Conservation (phyloP, 208 protist genomes). For the Lotmaria passim region DNA sequence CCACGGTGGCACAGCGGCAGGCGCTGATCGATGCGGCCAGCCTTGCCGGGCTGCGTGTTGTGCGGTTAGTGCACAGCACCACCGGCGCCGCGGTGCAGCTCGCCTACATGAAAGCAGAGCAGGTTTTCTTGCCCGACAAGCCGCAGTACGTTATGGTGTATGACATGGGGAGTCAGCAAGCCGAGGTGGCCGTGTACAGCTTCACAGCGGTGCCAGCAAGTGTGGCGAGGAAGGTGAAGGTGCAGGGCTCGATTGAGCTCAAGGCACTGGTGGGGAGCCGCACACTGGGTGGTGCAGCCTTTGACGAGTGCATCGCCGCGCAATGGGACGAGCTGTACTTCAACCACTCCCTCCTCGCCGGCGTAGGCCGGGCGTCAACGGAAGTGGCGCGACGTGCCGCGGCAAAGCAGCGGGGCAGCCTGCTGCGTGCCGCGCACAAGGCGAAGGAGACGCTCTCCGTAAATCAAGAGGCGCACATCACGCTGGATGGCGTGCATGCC, state of each 20-base stretch:
- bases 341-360: conserved; percentile 26
- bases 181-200: conserved; percentile 79
- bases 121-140: conserved; percentile 39
- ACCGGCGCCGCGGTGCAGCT: conserved; percentile 80
- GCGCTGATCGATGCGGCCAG: conserved; percentile 89
- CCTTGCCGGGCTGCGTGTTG: conserved; percentile 77
- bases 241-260: conserved; percentile 5
- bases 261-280: conserved; percentile 58
- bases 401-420: conserved; percentile 56
- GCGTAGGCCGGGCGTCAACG: conserved; percentile 18
- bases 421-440: conserved; percentile 79
- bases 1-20: conserved; percentile 77
- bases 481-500: conserved; percentile 76
- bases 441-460: conserved; percentile 91
- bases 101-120: conserved; percentile 50
- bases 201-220: conserved; percentile 33
- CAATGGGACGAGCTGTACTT: conserved; percentile 76
- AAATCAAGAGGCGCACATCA: conserved; percentile 82
- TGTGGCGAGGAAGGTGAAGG: conserved; percentile 4
- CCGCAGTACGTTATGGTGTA: conserved; percentile 75
- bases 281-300: conserved; percentile 81
- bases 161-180: conserved; percentile 82
- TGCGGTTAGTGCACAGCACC: conserved; percentile 83
- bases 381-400: conserved; percentile 17
- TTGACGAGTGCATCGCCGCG: conserved; percentile 88